Evolutionary conservation across 2,329 filamentous ascomycete species (phyloP), one percentile per base, ranked within the genome.

Genomic region (Hypoxylon sp.): DNA sequence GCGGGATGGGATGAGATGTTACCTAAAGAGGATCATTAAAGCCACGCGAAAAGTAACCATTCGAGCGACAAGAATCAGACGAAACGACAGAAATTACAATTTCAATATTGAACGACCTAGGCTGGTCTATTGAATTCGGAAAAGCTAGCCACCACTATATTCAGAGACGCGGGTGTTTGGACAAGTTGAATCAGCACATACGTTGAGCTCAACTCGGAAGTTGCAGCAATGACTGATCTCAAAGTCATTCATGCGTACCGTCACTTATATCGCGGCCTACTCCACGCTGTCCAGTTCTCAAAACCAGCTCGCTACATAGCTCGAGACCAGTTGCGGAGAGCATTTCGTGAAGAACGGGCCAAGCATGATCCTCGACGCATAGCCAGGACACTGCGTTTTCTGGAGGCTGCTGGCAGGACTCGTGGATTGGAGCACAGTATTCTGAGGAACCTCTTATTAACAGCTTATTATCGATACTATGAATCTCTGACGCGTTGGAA

Each of bases 201-300:
- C 18, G 18, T 33, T 18, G 7, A 33, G 12, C 22, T 18, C 20
- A 6, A 28, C 9, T 38, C 14, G 26, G 9, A 11, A 36, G 28
- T n/a, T 20, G 14, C 32, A 46, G 55, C 40, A 20, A 78, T 78
- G 78, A 70, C 78, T 20, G 73, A 76, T 7, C 65, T 73, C 12
- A 79, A 88, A 28, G 74, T 92, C 53, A 74, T 89, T 38, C 83
- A 85, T 70, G 87, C 90, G 48, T 96, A 95, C 78, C 86, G 92
- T 65, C 82, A 86, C 61, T 82, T 96, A 32, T 90, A 91, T 74
- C 87, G 89, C 54, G 83, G 83, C 5, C 80, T 86, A 16, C 83
- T 94, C n/a, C 86, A 83, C 28, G 92, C 91, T 3, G 87, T 95
- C 20, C 88, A 91, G 68, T 92, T 88, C 80, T 86, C 91, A 12